A percentile compares a stretch with the other conserved stretches of the same genome.
phyloP scores from a whole-genome alignment of 305 asterid genomes.

The Fraxinus sp. region DNA sequence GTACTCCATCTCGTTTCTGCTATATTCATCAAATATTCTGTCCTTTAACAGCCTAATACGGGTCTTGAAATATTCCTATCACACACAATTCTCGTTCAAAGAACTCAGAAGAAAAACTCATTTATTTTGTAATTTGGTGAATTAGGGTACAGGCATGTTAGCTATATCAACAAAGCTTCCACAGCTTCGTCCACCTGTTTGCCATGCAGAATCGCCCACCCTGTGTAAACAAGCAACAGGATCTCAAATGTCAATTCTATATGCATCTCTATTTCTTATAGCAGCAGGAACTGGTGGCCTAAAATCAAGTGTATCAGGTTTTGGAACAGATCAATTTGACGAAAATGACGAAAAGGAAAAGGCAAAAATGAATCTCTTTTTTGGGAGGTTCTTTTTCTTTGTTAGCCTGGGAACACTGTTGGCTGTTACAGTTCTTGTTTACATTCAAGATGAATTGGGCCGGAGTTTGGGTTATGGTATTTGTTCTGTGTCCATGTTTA shows the following conservation, averaged over 20 bases:
- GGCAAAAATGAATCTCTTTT: constrained; percentile 38
- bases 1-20: background rate
- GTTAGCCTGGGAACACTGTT: constrained; percentile 40
- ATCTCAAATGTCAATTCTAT: constrained; percentile 39
- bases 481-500: constrained; percentile 42
- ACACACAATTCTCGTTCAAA: background rate
- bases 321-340: constrained; percentile 54
- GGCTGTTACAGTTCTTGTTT: constrained; percentile 50
- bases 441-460: constrained; percentile 42
- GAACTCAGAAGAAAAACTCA: background rate
- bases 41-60: background rate
- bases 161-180: constrained; percentile 43
- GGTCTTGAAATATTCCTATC: background rate
- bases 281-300: constrained; percentile 53
- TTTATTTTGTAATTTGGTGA: background rate
- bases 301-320: constrained; percentile 54
- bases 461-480: constrained; percentile 54
- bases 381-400: constrained; percentile 51
- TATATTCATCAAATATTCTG: background rate
- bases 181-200: constrained; percentile 42
- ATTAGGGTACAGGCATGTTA: constrained; percentile 47
- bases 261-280: constrained; percentile 37
- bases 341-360: constrained; percentile 39
- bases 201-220: constrained; percentile 13
- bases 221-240: constrained; percentile 39